Evolutionary conservation across 129 eudicot species (phyloP), one percentile per base, ranked within the genome.

Genomic region (Calendula officinalis): DNA sequence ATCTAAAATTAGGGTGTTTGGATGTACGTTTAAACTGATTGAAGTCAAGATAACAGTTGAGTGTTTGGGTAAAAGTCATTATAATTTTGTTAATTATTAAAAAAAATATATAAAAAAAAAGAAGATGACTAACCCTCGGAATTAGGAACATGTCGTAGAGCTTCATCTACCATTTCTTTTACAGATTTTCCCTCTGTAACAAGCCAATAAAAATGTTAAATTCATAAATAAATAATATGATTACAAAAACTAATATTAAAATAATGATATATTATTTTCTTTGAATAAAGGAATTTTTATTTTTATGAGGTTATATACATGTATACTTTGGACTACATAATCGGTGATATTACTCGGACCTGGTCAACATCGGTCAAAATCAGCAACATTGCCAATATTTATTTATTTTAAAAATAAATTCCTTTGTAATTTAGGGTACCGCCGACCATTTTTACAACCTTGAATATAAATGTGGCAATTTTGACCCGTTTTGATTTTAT

Each of bases 151-250:
- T 59, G 92, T 43, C 30, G 74, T 66, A 94, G 95, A 77, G 99
- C 96, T 84, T 88, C 99, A 70, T 85, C 81, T 30, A 94, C 92
- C 99, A 94, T 94, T 80, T 94, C 71, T 78, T 94, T 75, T 64
- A 94, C 99, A 32, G 97, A 84, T 75, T 94, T 94, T 30, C 99
- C 99, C 81, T 94, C 99, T 94, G 86, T 49, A 63, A 41, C 68
- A 74, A 46, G 49, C 47, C 73, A 66, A 53, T 8, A 66, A 11
- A 1, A 70, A 34, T 2, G 41, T 36, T 10, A 63, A 59, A 46
- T 53, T 43, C 6, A 62, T 62, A 10, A 27, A 44, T 33, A 17
- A 53, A 27, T n/a, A n/a, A 27, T 53, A 30, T 53, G 17, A 30
- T 53, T 30, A 53, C n/a, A n/a, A 53, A 53, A 53, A 27, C 59